Evolutionary conservation across 176 grass and related monocot genomes (phyloP), one percentile per base, ranked within the genome.

Genomic region (Typha latifolia): DNA sequence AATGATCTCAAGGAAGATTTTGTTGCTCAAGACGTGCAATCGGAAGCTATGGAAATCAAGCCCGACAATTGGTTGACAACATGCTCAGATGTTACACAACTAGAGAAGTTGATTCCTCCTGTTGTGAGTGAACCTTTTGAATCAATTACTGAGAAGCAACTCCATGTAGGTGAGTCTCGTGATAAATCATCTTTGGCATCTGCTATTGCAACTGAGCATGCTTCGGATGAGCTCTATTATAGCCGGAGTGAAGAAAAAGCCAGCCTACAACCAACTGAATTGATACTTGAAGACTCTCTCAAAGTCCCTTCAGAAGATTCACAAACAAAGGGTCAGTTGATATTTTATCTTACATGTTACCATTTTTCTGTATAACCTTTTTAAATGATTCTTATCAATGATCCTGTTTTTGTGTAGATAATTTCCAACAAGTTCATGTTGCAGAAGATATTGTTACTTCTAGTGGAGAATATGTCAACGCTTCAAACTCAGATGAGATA

Each of bases 61-160:
- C 10, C 32, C 51, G 26, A 27, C 1, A 27, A 3, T 67, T 59
- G 27, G 22, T 61, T 27, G 5, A 2, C 2, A 23, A 18, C 12
- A 48, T 12, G 24, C 61, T 76, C 51, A 18, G 64, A 67, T 55
- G 66, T 66, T 78, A 62, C 43, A 62, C 32, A 27, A 52, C 61
- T 48, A 65, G 76, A 80, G 20, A 73, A 71, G 34, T 34, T 20
- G 4, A 55, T 64, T 55, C 26, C 49, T 73, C 61, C 67, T 51
- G 19, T n/a, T 65, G 48, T 62, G 72, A 6, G 76, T 24, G 69
- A 79, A 50, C 61, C 83, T 68, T 81, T 63, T 71, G 78, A 77
- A 78, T 71, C 47, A 31, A 74, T 76, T 71, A 9, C 66, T 61
- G 59, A 69, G 18, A 74, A 61, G 63, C 79, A 80, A 72, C 66